Base-by-base conservation (phyloP, 257 asterid genomes). In the Dorcoceras hygrometricum region DNA sequence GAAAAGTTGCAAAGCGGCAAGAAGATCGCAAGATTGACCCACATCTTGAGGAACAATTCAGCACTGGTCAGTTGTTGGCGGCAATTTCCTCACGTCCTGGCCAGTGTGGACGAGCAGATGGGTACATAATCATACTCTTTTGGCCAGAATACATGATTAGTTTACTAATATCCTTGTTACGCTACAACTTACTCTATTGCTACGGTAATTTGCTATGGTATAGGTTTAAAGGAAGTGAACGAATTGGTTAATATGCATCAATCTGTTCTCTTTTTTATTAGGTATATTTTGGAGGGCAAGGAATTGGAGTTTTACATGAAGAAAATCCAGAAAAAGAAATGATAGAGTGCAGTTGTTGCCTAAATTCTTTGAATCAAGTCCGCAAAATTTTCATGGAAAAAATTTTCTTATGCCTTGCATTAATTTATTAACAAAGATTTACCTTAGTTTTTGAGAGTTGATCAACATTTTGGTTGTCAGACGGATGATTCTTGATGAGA, bases 31-130 rank as follows among this genome's bases (percentile, higher is more conserved):
- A 76, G 65, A 64, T 79, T 76, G 84, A 79, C 56, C 66, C 75
- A 43, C 84, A 79, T 54, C 62, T 79, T 62, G 84, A 76, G 62
- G 84, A 79, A 60, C 79, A 79, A 53, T 76, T 79, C 48, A 66
- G 72, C 0, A 51, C 79, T 61, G 84, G 81, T 23, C 76, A 81
- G 36, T 66, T 79, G 58, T 68, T 76, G 20, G 83, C 83, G 27
- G 74, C 81, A 27, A 79, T 79, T 68, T 65, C 84, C 20, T 79
- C 84, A 18, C 78, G 84, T 36, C 81, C 84, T 65, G 84, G 78
- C 62, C 81, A 72, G 51, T 79, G 83, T 70, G 82, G 82, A 23
- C 79, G 82, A 22, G 79, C 82, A 46, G 82, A 78, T 70, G 82
- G 82, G 79, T 78, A 70, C 6, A 68, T n/a, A 46, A 27, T 11